Percentiles rank a stretch among this genome's conserved stretches.
phyloP scores from a whole-genome alignment of 192 early-diverging fungal genomes.

The Thamnidium elegans region DNA sequence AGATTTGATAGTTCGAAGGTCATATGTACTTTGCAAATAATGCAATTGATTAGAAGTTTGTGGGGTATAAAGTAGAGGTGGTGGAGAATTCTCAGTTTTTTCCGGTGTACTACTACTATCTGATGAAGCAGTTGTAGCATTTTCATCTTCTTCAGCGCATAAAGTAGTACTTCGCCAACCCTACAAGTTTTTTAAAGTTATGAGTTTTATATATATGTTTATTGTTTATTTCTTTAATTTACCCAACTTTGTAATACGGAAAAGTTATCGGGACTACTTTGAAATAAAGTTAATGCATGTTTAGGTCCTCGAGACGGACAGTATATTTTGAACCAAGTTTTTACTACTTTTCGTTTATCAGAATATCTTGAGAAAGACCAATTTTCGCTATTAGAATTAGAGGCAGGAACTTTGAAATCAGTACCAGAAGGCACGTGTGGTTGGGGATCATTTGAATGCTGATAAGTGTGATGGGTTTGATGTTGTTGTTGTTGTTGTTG shows the following conservation, averaged over 20 bases:
- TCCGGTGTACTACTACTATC: neutral
- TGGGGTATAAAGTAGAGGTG: constrained; percentile 4
- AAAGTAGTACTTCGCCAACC: constrained; percentile 40
- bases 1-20: neutral
- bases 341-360: constrained; percentile 44
- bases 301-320: constrained; percentile 42
- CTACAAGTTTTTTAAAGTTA: constrained; percentile 1
- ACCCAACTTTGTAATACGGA: constrained; percentile 55
- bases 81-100: neutral
- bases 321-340: constrained; percentile 59
- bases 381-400: neutral
- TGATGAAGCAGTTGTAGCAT: neutral
- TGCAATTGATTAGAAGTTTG: neutral
- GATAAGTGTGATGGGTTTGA: neutral
- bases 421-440: neutral
- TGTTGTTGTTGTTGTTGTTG: neutral
- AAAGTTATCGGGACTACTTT: constrained; percentile 57
- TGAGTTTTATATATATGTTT: neutral
- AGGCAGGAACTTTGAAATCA: too few species aligned
- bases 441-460: neutral
- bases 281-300: constrained; percentile 50
- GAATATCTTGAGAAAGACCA: constrained; percentile 39
- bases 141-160: constrained; percentile 23
- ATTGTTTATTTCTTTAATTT: neutral
- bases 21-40: constrained; percentile 2